Percentiles rank a stretch among this genome's conserved stretches.
Conservation (phyloP, 2,329 filamentous ascomycete species). For the Aspergillus pseudoviridinutans region DNA sequence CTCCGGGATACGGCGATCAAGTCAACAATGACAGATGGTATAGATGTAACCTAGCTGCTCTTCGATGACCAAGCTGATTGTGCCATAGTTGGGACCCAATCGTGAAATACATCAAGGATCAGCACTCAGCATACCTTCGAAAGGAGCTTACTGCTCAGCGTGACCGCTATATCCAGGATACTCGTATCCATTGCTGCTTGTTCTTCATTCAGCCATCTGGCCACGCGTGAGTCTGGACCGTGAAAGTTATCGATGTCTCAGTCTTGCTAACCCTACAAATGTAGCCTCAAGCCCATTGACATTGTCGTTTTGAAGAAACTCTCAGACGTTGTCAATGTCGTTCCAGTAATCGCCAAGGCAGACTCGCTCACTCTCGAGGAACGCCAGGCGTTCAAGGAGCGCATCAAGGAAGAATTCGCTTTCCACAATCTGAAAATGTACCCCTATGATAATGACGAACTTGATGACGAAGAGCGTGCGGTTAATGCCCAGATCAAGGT, state of each 20-base stretch:
- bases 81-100: slow-evolving; percentile 83
- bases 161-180: slow-evolving; percentile 98
- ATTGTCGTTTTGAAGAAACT: slow-evolving; percentile 99
- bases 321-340: slow-evolving; percentile 97
- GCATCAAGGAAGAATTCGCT: slow-evolving; percentile 98
- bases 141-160: slow-evolving; percentile 99
- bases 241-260: slow-evolving; percentile 8
- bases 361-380: slow-evolving; percentile 95
- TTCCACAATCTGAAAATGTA: slow-evolving; percentile 99
- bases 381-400: slow-evolving; percentile 93
- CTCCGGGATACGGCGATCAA: slow-evolving; percentile 94
- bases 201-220: slow-evolving; percentile 99
- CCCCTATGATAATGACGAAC: slow-evolving; percentile 98
- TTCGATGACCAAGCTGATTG: slow-evolving; percentile 17
- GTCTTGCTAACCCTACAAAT: neutral
- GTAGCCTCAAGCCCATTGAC: slow-evolving; percentile 87
- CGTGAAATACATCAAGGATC: slow-evolving; percentile 99
- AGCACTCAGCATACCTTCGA: slow-evolving; percentile 97
- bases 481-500: slow-evolving; percentile 98
- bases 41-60: slow-evolving; percentile 7
- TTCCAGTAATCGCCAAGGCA: slow-evolving; percentile 97
- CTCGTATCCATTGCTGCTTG: slow-evolving; percentile 97
- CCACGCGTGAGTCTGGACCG: slow-evolving; percentile 59
- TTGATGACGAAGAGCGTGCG: slow-evolving; percentile 91
- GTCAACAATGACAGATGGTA: slow-evolving; percentile 98